Conservation (phyloP, 768 basidiomycete genomes). For the Dentipellis sp. region DNA sequence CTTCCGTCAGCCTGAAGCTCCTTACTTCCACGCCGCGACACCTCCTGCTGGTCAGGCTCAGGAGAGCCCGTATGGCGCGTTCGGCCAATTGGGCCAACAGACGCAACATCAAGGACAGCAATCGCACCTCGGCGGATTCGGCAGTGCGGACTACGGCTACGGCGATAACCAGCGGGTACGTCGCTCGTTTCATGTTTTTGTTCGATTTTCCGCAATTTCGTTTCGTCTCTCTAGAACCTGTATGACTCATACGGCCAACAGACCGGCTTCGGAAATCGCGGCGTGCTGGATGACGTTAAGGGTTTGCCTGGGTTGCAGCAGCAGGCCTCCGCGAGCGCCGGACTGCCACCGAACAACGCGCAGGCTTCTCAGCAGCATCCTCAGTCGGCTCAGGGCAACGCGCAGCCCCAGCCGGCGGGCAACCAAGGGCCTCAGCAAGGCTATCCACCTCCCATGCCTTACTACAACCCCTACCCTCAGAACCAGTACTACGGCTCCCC, state of each 20-base stretch:
- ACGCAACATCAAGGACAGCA: constrained; percentile 52
- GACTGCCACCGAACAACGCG: constrained; percentile 41
- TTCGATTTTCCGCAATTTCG: constrained; percentile 10
- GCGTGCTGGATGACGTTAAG: constrained; percentile 67
- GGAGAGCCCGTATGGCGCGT: constrained; percentile 52
- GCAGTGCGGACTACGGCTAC: constrained; percentile 59
- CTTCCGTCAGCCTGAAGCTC: constrained; percentile 60
- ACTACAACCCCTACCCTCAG: constrained; percentile 64
- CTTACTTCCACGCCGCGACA: constrained; percentile 73
- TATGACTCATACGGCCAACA: constrained; percentile 56
- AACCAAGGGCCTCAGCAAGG: constrained; percentile 58
- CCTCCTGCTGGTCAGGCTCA: constrained; percentile 62
- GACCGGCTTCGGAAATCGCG: constrained; percentile 54
- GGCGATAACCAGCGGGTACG: constrained; percentile 56
- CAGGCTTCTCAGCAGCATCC: constrained; percentile 51
- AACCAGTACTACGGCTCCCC: constrained; percentile 71
- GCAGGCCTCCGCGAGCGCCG: constrained; percentile 37
- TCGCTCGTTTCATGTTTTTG: constrained; percentile 2
- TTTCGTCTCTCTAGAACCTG: constrained; percentile 42
- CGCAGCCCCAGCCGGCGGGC: constrained; percentile 48
- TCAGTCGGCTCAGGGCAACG: constrained; percentile 35
- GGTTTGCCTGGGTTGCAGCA: constrained; percentile 52
- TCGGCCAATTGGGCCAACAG: constrained; percentile 51
- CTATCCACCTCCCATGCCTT: constrained; percentile 49
- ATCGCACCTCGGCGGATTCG: constrained; percentile 45